A percentile compares a stretch with the other conserved stretches of the same genome.
Evolutionary conservation across 1,139 yeast genomes (phyloP).

Genomic region (Lodderomyces jiufengensis): DNA sequence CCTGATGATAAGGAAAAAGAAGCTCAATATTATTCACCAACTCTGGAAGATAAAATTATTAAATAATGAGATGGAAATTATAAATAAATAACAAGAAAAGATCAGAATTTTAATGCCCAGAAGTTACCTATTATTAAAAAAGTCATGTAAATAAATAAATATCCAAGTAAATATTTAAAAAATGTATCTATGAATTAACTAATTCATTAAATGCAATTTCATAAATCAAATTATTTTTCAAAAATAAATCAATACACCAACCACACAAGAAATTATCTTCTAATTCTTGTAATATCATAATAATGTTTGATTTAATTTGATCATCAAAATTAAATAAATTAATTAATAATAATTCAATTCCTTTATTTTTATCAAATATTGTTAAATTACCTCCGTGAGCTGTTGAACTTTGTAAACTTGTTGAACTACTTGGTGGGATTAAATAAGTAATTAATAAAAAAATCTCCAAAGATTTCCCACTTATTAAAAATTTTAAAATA

Average conservation of each 20-base stretch:
- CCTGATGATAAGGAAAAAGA: conserved; percentile 12
- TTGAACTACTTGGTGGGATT: conserved; percentile 43
- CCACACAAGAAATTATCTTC: conserved; percentile 46
- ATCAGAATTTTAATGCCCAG: neutral
- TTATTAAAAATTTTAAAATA: conserved; percentile 40
- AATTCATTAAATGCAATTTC: conserved; percentile 43
- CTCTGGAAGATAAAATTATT: conserved; percentile 13
- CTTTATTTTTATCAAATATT: conserved; percentile 46
- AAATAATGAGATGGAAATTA: conserved; percentile 3
- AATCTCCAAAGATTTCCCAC: conserved; percentile 43
- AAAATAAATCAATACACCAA: conserved; percentile 41
- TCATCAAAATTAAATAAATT: conserved; percentile 35
- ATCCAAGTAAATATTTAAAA: conserved; percentile 2
- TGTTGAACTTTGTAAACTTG: conserved; percentile 38
- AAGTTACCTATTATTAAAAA: neutral
- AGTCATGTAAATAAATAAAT: neutral
- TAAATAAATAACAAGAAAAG: neutral
- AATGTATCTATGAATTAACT: conserved; percentile 10
- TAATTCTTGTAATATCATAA: conserved; percentile 44
- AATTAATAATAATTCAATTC: conserved; percentile 39
- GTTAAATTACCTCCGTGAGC: conserved; percentile 42
- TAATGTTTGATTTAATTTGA: conserved; percentile 38
- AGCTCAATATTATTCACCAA: conserved; percentile 12
- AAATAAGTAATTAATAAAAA: conserved; percentile 41
- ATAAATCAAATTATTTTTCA: conserved; percentile 39